phyloP scores from a whole-genome alignment of 2,329 filamentous ascomycete genomes.

The Chrysoporthe deuterocubensis region DNA sequence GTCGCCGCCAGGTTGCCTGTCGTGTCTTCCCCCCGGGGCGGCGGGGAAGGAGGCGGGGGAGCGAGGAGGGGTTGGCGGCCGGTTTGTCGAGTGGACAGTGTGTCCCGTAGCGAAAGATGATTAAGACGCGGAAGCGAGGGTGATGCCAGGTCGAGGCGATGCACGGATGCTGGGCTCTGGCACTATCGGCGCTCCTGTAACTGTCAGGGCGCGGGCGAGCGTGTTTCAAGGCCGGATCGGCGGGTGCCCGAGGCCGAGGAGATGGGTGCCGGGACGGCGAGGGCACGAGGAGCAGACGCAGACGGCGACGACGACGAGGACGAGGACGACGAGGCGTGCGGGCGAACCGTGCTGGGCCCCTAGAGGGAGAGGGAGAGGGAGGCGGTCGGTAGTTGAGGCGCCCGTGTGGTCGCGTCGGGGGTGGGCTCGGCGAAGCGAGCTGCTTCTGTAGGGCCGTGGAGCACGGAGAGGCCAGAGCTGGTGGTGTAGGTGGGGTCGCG shows the following conservation, averaged over 20 bases:
- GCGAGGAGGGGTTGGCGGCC: neutral
- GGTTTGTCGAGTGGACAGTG: neutral
- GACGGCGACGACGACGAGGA: neutral
- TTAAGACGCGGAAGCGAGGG: neutral
- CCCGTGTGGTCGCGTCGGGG: neutral
- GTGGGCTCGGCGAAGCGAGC: neutral
- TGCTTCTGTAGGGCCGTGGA: neutral
- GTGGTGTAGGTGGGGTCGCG: neutral
- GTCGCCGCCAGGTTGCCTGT: slow-evolving; percentile 26
- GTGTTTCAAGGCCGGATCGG: slow-evolving; percentile 13
- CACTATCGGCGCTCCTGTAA: neutral
- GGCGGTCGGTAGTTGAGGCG: neutral
- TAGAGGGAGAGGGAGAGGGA: neutral
- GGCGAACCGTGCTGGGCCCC: too few relatives aligned
- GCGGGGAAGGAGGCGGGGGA: slow-evolving; percentile 5
- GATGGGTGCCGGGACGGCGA: neutral
- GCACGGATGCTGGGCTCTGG: neutral
- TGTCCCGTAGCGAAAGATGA: neutral
- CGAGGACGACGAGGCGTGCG: too few relatives aligned
- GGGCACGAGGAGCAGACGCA: too few relatives aligned
- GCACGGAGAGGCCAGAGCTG: slow-evolving; percentile 1
- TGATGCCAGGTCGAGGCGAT: neutral
- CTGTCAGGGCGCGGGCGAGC: neutral
- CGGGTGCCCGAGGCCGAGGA: slow-evolving; percentile 5
- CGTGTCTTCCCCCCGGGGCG: neutral